Evolutionary conservation across 164 flowering plant species (phyloP).

Genomic region (Litsea cubeba): DNA sequence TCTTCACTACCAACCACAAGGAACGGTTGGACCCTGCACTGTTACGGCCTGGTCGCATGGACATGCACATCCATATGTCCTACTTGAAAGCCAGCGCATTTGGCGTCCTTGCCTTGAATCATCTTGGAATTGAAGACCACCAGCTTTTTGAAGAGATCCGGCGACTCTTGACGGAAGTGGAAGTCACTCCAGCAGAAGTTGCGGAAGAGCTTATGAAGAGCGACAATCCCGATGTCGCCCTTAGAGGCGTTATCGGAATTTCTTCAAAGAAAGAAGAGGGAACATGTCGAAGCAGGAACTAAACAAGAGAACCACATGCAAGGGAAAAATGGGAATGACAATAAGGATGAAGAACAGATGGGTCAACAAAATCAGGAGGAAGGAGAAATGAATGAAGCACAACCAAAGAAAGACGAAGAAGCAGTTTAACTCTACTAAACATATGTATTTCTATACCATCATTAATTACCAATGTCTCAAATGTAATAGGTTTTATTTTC

Average conservation of each 20-base stretch:
- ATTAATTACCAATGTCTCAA: too few relatives aligned
- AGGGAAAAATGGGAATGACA: too few relatives aligned
- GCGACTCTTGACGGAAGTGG: slow-evolving; percentile 24
- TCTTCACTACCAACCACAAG: slow-evolving; percentile 46
- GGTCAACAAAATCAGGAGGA: too few relatives aligned
- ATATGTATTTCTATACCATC: too few relatives aligned
- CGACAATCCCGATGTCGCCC: slow-evolving; percentile 37
- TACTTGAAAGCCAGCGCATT: slow-evolving; percentile 46
- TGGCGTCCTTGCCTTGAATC: slow-evolving; percentile 36
- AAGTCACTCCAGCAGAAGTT: slow-evolving; percentile 52
- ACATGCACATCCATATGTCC: slow-evolving; percentile 46
- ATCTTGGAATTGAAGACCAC: slow-evolving; percentile 28
- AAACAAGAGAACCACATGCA: slow-evolving; percentile 12
- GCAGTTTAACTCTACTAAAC: too few relatives aligned
- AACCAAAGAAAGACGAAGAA: too few relatives aligned
- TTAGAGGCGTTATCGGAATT: slow-evolving; percentile 31
- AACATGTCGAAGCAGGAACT: background rate
- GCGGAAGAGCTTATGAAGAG: slow-evolving; percentile 52
- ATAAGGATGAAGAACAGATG: too few relatives aligned
- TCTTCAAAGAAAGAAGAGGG: slow-evolving; percentile 32
- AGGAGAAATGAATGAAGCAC: too few relatives aligned
- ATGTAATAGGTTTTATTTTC: too few relatives aligned
- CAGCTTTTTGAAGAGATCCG: slow-evolving; percentile 25
- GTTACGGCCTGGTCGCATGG: slow-evolving; percentile 48
- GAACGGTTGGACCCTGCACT: slow-evolving; percentile 39